phyloP scores from a whole-genome alignment of 345 rosid species.

The Brassica cretica region DNA sequence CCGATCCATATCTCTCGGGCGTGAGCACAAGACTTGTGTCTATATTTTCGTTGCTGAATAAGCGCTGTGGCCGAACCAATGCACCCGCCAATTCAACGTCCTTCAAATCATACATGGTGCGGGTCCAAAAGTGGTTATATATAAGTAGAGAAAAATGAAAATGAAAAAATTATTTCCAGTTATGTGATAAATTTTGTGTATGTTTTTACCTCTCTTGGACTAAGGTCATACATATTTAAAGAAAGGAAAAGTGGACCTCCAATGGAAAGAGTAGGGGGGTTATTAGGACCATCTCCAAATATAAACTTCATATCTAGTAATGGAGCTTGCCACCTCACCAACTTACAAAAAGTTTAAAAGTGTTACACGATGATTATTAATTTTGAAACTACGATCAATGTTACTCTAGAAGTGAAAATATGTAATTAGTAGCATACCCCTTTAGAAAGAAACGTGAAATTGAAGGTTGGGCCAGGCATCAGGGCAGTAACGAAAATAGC shows the following conservation, averaged over 20 bases:
- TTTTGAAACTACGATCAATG: not conserved
- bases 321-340: conserved; percentile 35
- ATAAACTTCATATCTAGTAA: conserved; percentile 42
- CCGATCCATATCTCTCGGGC: conserved; percentile 45
- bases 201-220: conserved; percentile 52
- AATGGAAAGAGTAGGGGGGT: conserved; percentile 50
- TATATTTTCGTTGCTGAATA: conserved; percentile 44
- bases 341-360: conserved; percentile 26
- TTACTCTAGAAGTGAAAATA: not conserved
- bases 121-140: not conserved
- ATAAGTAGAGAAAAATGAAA: not conserved
- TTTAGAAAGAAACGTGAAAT: conserved; percentile 25
- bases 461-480: conserved; percentile 28
- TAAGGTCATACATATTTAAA: conserved; percentile 45
- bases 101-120: conserved; percentile 27
- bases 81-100: conserved; percentile 54
- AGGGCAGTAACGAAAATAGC: conserved; percentile 31
- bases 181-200: not conserved
- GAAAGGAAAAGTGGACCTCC: conserved; percentile 44
- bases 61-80: conserved; percentile 45
- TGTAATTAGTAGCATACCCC: conserved; percentile 24
- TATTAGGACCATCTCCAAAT: conserved; percentile 43
- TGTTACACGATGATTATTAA: not conserved
- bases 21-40: conserved; percentile 43
- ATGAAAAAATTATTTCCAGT: not conserved